phyloP scores from a whole-genome alignment of 805 yeast genomes.

The Spathaspora arborariae region DNA sequence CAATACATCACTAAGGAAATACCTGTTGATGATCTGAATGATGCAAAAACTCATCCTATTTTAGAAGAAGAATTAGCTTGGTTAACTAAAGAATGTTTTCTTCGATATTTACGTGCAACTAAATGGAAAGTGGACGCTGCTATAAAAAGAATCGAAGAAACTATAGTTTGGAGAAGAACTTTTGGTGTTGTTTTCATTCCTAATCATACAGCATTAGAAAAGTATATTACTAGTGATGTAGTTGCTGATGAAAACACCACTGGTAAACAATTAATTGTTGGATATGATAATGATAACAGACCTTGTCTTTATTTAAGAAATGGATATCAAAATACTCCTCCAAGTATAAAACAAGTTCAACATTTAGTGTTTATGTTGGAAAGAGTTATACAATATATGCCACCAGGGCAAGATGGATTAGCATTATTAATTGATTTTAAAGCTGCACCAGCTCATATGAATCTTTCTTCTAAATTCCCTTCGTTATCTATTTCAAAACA shows the following conservation, averaged over 20 bases:
- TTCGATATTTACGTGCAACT: slow-evolving; percentile 49
- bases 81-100: slow-evolving; percentile 51
- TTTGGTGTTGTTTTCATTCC: slow-evolving; percentile 41
- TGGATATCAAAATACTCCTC: slow-evolving; percentile 53
- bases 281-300: slow-evolving; percentile 51
- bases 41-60: slow-evolving; percentile 23
- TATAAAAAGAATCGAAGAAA: slow-evolving; percentile 42
- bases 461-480: slow-evolving; percentile 41
- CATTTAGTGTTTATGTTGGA: slow-evolving; percentile 58
- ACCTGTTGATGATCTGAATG: slow-evolving; percentile 24
- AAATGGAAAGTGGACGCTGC: slow-evolving; percentile 47
- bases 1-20: slow-evolving; percentile 21
- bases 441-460: slow-evolving; percentile 37
- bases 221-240: slow-evolving; percentile 35
- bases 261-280: slow-evolving; percentile 52
- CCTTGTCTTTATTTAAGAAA: slow-evolving; percentile 51
- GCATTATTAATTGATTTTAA: slow-evolving; percentile 56
- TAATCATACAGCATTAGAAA: slow-evolving; percentile 22
- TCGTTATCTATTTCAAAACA: slow-evolving; percentile 49
- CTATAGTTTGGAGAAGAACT: slow-evolving; percentile 54
- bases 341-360: slow-evolving; percentile 51
- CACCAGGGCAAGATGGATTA: slow-evolving; percentile 55
- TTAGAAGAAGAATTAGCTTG: slow-evolving; percentile 35
- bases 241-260: slow-evolving; percentile 48
- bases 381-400: slow-evolving; percentile 48